Base-by-base conservation (phyloP, 108 stramenopile species). In the Licmophora abbreviata region DNA sequence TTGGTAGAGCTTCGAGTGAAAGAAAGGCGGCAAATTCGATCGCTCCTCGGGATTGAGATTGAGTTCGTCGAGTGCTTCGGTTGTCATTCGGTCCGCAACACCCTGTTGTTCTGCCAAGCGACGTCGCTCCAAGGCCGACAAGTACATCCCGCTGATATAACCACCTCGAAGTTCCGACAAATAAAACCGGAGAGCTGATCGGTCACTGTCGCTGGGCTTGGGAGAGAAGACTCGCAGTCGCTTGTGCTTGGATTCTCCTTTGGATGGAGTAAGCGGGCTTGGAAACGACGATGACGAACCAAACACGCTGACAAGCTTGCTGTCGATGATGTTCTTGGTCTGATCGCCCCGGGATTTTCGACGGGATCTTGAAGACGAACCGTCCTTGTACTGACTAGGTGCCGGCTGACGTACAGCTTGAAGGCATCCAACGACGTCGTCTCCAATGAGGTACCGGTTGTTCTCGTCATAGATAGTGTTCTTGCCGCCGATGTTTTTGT, bases 371-470 rank as follows among this genome's bases (percentile, higher is more conserved):
- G 12, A 21, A 15, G n/a, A 3, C 17, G 38, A 21, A 5, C 32
- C 24, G n/a, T 14, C 41, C 2, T 30, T 4, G 33, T 63, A 38
- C 26, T 40, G 36, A 4, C 56, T 48, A 20, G 59, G 38, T 17
- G 55, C 36, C 15, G 60, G 30, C 41, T 63, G 53, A 29, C 81
- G 51, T 7, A 77, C 77, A 34, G 83, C 81, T 20, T 51, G 43
- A 21, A 89, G 49, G 48, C 79, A 81, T 27, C 83, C 88, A 41
- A 83, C 81, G 51, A 89, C 61, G 41, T 89, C 83, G 34, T 77
- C 64, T 6, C 69, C 81, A 45, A 89, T 74, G 7, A 79, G 29
- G 44, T 68, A 85, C 11, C 73, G 29, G 14, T 74, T 74, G 8
- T 74, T 53, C 11, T 65, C 56, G 49, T 76, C 77, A 21, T 47